These are phyloP conservation scores for Herpetomonas samuelpessoai DNA, from an alignment of 208 protist species.

Conservation along the genomic window DNA sequence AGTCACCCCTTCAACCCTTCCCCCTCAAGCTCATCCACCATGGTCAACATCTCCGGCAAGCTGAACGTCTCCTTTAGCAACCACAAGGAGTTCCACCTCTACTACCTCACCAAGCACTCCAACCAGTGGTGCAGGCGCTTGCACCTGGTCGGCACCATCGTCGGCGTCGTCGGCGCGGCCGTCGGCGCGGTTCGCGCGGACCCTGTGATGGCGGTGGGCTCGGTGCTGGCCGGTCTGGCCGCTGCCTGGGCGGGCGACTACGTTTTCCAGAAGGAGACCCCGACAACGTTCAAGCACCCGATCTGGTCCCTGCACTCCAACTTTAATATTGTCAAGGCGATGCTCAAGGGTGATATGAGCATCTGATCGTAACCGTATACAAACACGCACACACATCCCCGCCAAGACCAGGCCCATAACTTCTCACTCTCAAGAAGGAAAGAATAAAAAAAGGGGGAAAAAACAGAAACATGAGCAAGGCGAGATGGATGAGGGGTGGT, in stretches of 20 bases:
- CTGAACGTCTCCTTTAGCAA: slow-evolving; percentile 37
- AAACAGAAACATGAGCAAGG: too few species aligned
- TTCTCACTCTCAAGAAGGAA: too few species aligned
- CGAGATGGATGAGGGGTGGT: too few species aligned
- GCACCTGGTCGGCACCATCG: slow-evolving; percentile 44
- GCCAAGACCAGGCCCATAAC: too few species aligned
- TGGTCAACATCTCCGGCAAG: slow-evolving; percentile 52
- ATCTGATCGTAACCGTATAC: too few species aligned
- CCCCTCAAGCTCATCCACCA: slow-evolving; percentile 12
- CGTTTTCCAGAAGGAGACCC: slow-evolving; percentile 29
- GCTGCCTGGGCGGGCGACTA: slow-evolving; percentile 44
- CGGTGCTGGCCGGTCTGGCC: slow-evolving; percentile 22
- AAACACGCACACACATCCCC: too few species aligned
- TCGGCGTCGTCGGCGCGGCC: slow-evolving; percentile 22
- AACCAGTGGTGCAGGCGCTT: slow-evolving; percentile 39
- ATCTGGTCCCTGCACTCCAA: slow-evolving; percentile 50
- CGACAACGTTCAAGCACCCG: slow-evolving; percentile 49
- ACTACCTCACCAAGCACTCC: slow-evolving; percentile 59
- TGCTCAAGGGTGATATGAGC: slow-evolving; percentile 39
- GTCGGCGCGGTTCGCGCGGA: slow-evolving; percentile 12
- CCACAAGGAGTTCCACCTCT: slow-evolving; percentile 61
- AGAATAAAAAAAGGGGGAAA: too few species aligned
- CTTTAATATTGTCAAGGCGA: slow-evolving; percentile 44
- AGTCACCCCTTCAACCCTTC: too few species aligned
- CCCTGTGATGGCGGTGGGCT: slow-evolving; percentile 11